These are phyloP conservation scores for Aeminium ludgeri DNA, from an alignment of 495 filamentous ascomycete genomes.

Conservation along the genomic window DNA sequence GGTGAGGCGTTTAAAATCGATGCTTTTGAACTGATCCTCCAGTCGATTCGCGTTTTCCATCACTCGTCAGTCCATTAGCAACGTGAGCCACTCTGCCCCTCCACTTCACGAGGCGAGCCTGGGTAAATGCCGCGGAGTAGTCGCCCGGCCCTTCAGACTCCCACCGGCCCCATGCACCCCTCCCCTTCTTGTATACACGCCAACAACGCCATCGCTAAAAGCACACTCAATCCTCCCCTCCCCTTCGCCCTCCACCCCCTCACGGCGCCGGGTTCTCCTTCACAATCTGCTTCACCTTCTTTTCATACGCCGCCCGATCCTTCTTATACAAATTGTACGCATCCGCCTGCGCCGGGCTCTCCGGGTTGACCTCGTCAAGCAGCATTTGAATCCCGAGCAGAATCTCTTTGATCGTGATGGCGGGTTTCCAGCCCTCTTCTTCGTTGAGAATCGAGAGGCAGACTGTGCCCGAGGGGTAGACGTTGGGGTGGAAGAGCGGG, in stretches of 20 bases:
- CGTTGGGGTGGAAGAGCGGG: constrained; percentile 95
- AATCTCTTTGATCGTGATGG: constrained; percentile 96
- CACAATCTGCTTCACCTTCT: constrained; percentile 69
- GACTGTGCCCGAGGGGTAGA: constrained; percentile 95
- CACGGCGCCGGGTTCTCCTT: constrained; percentile 60
- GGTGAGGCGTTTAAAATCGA: too few species aligned
- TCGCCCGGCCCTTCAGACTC: too few species aligned
- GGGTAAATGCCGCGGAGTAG: too few species aligned
- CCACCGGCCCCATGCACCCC: too few species aligned
- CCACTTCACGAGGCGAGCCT: too few species aligned
- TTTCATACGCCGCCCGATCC: constrained; percentile 74
- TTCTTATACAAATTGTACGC: constrained; percentile 95
- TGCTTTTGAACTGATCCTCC: too few species aligned
- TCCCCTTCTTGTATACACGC: neutral
- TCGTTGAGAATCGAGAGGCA: constrained; percentile 97
- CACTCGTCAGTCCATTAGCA: too few species aligned
- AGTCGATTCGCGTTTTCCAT: too few species aligned
- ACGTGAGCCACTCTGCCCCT: too few species aligned
- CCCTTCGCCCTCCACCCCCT: neutral
- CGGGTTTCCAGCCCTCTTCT: constrained; percentile 95
- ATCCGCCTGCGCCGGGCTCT: constrained; percentile 91
- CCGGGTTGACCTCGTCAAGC: constrained; percentile 89
- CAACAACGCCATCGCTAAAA: constrained; percentile 12
- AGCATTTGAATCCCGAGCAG: constrained; percentile 90
- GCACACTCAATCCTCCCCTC: neutral